These are phyloP conservation scores for Tetramitus jugosus DNA, from an alignment of 208 protist genomes.

Conservation along the genomic window DNA sequence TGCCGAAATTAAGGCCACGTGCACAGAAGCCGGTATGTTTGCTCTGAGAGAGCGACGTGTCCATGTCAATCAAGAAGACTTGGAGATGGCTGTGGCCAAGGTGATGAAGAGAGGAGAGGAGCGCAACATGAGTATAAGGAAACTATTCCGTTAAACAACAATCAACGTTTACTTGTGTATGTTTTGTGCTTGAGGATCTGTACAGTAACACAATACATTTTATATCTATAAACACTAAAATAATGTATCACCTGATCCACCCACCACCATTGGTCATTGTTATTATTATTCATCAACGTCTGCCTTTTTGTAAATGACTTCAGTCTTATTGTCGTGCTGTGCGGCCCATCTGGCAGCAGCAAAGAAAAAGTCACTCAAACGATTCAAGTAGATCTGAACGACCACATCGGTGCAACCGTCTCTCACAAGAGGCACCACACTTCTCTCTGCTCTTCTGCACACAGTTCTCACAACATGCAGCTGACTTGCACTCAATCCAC, in stretches of 20 bases:
- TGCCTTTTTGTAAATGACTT: constrained; percentile 7
- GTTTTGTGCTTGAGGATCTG: no score
- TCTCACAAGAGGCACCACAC: constrained; percentile 45
- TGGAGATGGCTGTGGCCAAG: constrained; percentile 98
- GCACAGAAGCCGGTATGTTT: constrained; percentile 96
- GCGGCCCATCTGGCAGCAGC: constrained; percentile 37
- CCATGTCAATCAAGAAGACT: constrained; percentile 99
- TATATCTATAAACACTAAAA: no score
- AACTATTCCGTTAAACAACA: no score
- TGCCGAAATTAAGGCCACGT: constrained; percentile 94
- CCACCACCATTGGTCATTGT: no score
- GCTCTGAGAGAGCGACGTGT: constrained; percentile 97
- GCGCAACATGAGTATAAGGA: constrained; percentile 92
- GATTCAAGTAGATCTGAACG: constrained; percentile 48
- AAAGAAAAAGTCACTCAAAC: constrained; percentile 63
- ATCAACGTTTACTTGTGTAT: no score
- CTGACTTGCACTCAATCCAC: constrained; percentile 41
- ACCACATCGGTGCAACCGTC: constrained; percentile 1
- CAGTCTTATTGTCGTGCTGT: not conserved
- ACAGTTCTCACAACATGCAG: constrained; percentile 58
- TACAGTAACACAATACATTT: no score
- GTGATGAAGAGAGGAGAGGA: constrained; percentile 96
- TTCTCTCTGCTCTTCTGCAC: constrained; percentile 53
- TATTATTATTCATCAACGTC: no score
- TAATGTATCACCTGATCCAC: no score